Base-by-base conservation (phyloP, 2,329 filamentous ascomycete genomes). In the Tolypocladium tropicale region DNA sequence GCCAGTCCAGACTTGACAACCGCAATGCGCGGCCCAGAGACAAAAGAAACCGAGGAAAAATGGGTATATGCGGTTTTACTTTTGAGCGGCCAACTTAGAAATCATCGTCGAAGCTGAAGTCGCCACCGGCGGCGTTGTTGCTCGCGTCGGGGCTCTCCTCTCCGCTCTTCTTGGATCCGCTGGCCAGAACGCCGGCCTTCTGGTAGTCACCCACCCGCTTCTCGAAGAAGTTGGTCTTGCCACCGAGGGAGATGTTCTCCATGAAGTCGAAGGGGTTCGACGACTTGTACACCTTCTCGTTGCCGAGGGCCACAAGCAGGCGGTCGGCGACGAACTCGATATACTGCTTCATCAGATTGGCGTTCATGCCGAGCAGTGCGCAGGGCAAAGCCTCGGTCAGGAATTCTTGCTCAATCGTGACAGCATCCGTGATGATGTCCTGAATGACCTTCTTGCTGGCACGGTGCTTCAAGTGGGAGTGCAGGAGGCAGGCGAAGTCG, bases 191-290 rank as follows among this genome's bases (percentile, higher is more conserved):
- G 79, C 94, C 94, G 39, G 94, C 92, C 83, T 99, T 99, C 78
- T 99, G 94, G 84, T 99, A 99, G 70, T 99, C 94, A 72, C 88
- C 94, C 57, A 99, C 94, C 66, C 94, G 90, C 89, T 99, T 99
- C 88, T 99, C 94, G 73, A 99, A 99, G 84, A 99, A 99, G 85
- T 99, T 99, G 73, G 94, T 99, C 89, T 99, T 99, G 76, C 94
- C 94, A 54, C 91, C 90, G 12, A 99, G 83, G 25, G 94, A 97
- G 75, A 99, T 99, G 78, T 96, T 96, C 83, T 99, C 94, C 94
- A 99, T 99, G 76, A 99, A 99, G 81, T 99, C 94, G 73, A 99
- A 99, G 71, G 94, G 94, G 79, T 99, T 99, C 72, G 86, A 83
- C 30, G 88, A 80, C 70, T 94, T 89, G 84, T 95, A 99, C 67